Base-by-base conservation (phyloP, 116 monocot species). In the Cymodocea nodosa region DNA sequence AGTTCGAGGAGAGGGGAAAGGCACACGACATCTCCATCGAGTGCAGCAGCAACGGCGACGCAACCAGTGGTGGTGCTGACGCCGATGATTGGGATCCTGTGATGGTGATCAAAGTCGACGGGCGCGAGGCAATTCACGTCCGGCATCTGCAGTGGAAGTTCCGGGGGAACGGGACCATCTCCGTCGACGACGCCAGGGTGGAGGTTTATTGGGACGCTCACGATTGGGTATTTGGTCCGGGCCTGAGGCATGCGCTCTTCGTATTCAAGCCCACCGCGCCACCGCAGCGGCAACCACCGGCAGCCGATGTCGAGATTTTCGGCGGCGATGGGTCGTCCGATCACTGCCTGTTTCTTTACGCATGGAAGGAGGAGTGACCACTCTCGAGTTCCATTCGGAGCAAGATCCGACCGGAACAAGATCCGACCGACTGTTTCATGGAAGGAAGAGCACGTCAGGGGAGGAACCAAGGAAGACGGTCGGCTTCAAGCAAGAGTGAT, bases 101-200 rank as follows among this genome's bases (percentile, higher is more conserved):
- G 72, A 87, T 87, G 92, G 76, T 68, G 76, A 77, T 92, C 17
- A 74, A 76, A 74, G 69, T 92, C 10, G 92, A 92, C 23, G 92
- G 85, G 15, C 16, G 48, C 1, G 60, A 63, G 12, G 71, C 35
- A 13, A 49, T 92, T 22, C 77, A 66, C 5, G 92, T 92, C 52
- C 82, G 66, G 74, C 87, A 87, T 35, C 52, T 92, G 39, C 85
- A 85, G 61, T 92, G 87, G 92, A 92, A 92, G 71, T 92, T 92
- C 23, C 72, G 91, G 58, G 91, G 91, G 18, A 87, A 91, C 23
- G 79, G 76, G 11, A 52, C 63, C 15, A 75, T 91, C n/a, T 62
- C 69, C 17, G 59, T 91, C 1, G 60, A 59, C 35, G 79, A 71
- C 15, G 68, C 51, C 12, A 75, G 50, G 66, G 74, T 91, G 20